Evolutionary conservation across 1,284 basidiomycete genomes (phyloP), one percentile per base, ranked within the genome.

Genomic region (Golubevia pallescens): DNA sequence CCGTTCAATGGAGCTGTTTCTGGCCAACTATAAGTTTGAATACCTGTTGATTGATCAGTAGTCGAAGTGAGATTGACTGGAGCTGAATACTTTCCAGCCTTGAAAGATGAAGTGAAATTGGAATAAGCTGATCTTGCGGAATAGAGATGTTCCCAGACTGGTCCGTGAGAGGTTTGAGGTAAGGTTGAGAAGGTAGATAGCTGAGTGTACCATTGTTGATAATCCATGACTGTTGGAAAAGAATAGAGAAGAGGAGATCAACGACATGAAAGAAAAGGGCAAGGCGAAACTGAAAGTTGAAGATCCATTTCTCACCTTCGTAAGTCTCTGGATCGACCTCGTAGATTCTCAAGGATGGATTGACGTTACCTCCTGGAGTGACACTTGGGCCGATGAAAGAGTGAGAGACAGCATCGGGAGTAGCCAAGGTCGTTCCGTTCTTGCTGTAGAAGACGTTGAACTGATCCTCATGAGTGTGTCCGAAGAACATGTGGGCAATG

Each of bases 381-480:
- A 93, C 85, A 0, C 91, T 91, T 0, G 93, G 93, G 0, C 88
- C 90, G 52, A 91, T 90, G 60, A 63, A 70, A 34, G 62, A 60
- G 57, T 28, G 51, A 32, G 58, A 13, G 23, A 68, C 23, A 60
- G 64, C 42, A 20, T 60, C 28, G 65, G 67, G 21, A 0, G 88
- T 88, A 68, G 84, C 89, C 71, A 90, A 90, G 24, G 86, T 86
- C 0, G 91, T 93, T 42, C 87, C 92, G 80, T 92, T 92, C 78
- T 92, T 91, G 7, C 89, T 83, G 78, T 93, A 93, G 84, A 90
- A 93, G 57, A 93, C 90, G 90, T 90, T 90, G 63, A 92, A 82
- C 84, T 92, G 89, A 80, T 93, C 93, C 81, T 93, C 92, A 70
- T 93, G 92, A 0, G 91, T 91, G 80, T 93, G 93, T 1, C 92